Evolutionary conservation across 1,139 yeast genomes (phyloP).

Genomic region (Zygosaccharomyces pseudobailii): DNA sequence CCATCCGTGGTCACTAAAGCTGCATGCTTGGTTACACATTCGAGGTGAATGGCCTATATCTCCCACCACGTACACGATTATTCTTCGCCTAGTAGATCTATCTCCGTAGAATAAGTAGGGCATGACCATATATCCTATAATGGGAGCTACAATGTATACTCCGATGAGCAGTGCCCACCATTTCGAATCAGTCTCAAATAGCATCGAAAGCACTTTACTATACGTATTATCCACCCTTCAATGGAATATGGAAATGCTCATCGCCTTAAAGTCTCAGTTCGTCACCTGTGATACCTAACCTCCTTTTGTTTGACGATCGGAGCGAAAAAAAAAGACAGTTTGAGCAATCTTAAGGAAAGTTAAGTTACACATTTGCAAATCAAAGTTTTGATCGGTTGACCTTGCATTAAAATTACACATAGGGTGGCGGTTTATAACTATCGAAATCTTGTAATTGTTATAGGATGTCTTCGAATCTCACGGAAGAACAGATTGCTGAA

Average conservation of each 20-base stretch:
- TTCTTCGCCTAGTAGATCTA: constrained; percentile 43
- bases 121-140: constrained; percentile 32
- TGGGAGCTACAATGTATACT: constrained; percentile 38
- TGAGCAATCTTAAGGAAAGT: not conserved
- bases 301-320: constrained; percentile 3
- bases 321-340: not conserved
- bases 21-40: constrained; percentile 84
- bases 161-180: constrained; percentile 30
- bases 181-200: constrained; percentile 9
- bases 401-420: not conserved
- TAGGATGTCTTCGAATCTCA: constrained; percentile 59
- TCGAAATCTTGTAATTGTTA: not conserved
- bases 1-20: constrained; percentile 65
- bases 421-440: not conserved
- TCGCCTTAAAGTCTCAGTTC: not conserved
- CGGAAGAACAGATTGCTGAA: constrained; percentile 94
- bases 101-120: constrained; percentile 34
- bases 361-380: not conserved
- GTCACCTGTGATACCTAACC: constrained; percentile 1
- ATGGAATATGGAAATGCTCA: not conserved
- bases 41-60: constrained; percentile 95
- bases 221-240: not conserved
- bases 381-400: not conserved
- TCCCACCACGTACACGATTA: constrained; percentile 80
- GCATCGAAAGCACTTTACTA: constrained; percentile 2